A percentile compares a stretch with the other conserved stretches of the same genome.
Evolutionary conservation across 768 basidiomycete genomes (phyloP).

Genomic region (Termitomyces sp.): DNA sequence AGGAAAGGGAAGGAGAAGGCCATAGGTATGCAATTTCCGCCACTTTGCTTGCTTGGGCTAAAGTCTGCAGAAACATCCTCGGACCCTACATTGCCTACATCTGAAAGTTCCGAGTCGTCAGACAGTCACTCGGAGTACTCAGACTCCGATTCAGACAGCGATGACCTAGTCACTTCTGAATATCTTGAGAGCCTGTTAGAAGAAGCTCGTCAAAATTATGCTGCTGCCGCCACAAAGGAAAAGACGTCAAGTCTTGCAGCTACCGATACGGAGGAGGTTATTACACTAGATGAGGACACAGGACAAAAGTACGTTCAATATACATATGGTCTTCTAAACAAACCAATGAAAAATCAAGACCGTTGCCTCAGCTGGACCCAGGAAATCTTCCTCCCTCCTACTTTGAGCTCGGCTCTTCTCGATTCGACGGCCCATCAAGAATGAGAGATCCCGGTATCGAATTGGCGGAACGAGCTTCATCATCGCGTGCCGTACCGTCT

Average conservation of each 20-base stretch:
- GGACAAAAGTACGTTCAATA: slow-evolving; percentile 30
- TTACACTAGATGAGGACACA: slow-evolving; percentile 39
- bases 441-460: slow-evolving; percentile 64
- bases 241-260: slow-evolving; percentile 14
- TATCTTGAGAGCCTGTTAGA: slow-evolving; percentile 62
- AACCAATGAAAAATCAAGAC: slow-evolving; percentile 28
- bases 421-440: slow-evolving; percentile 39
- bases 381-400: slow-evolving; percentile 63
- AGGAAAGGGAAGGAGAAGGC: slow-evolving; percentile 50
- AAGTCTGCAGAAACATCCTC: slow-evolving; percentile 1
- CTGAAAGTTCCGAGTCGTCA: slow-evolving; percentile 26
- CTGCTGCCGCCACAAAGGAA: slow-evolving; percentile 26
- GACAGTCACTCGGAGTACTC: slow-evolving; percentile 31
- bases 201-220: slow-evolving; percentile 53
- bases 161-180: slow-evolving; percentile 50
- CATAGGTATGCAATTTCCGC: slow-evolving; percentile 23
- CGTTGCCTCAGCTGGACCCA: slow-evolving; percentile 63
- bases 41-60: background rate
- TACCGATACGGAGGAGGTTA: slow-evolving; percentile 47
- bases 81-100: slow-evolving; percentile 16
- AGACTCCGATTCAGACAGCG: slow-evolving; percentile 40
- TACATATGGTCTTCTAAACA: slow-evolving; percentile 1
- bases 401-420: slow-evolving; percentile 47
- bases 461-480: slow-evolving; percentile 46
- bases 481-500: slow-evolving; percentile 46